Percentiles rank a stretch among this genome's conserved stretches.
phyloP scores from a whole-genome alignment of 345 rosid species.

The Litchi chinensis region DNA sequence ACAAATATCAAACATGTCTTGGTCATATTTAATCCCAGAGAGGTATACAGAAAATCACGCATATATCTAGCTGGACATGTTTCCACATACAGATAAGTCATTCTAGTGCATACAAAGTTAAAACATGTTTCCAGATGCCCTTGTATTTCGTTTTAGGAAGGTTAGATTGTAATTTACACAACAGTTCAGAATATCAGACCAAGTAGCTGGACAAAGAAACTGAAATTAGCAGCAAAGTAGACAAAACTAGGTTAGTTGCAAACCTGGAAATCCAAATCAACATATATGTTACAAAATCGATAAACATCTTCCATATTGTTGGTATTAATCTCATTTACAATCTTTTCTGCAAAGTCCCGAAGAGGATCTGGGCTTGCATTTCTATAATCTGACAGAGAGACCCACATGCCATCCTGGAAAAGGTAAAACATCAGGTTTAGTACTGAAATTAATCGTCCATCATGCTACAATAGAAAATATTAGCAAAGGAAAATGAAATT shows the following conservation, averaged over 20 bases:
- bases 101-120: neutral
- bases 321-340: constrained; percentile 71
- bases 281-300: constrained; percentile 81
- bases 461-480: neutral
- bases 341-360: constrained; percentile 64
- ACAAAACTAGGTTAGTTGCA: constrained; percentile 19
- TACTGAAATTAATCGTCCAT: constrained; percentile 1
- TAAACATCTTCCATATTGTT: constrained; percentile 70
- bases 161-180: neutral
- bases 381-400: constrained; percentile 69
- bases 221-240: constrained; percentile 9
- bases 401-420: constrained; percentile 82
- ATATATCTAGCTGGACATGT: no score
- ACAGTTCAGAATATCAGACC: neutral
- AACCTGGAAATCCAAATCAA: constrained; percentile 85
- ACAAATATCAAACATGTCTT: neutral
- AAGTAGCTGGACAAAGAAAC: neutral
- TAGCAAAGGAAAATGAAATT: neutral
- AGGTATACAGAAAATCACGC: neutral
- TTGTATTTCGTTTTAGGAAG: neutral
- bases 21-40: neutral
- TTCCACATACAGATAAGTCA: neutral
- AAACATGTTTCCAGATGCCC: neutral
- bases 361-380: constrained; percentile 85
- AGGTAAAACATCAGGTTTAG: constrained; percentile 16